Percentiles rank a stretch among this genome's conserved stretches.
Evolutionary conservation across 345 rosid species (phyloP).

Genomic region (Luvunga scandens): DNA sequence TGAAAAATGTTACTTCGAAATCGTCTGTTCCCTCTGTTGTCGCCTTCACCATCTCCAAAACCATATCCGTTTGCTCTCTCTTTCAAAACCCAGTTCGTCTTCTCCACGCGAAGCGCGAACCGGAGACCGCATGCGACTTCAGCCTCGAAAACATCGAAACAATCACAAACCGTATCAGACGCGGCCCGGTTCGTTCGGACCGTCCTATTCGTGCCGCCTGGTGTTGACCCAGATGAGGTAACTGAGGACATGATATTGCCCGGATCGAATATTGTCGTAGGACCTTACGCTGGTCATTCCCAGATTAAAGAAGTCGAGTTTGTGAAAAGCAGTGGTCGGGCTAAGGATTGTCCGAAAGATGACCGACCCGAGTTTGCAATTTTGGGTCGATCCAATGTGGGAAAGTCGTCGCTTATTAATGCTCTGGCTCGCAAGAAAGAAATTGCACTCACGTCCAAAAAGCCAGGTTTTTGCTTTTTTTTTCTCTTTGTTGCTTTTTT

Average conservation of each 20-base stretch:
- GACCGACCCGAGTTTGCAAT: conserved; percentile 86
- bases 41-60: background rate
- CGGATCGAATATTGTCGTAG: conserved; percentile 82
- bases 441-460: conserved; percentile 96
- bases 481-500: background rate
- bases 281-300: conserved; percentile 86
- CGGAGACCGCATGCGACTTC: conserved; percentile 18
- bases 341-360: conserved; percentile 85
- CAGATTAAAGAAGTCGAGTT: conserved; percentile 88
- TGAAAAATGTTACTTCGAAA: conserved; percentile 12
- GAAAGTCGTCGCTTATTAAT: conserved; percentile 92
- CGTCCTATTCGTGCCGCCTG: conserved; percentile 72
- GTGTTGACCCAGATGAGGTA: conserved; percentile 65
- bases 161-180: conserved; percentile 45
- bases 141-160: conserved; percentile 31
- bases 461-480: conserved; percentile 53
- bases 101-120: conserved; percentile 9
- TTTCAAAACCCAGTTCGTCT: conserved; percentile 4
- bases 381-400: conserved; percentile 90
- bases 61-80: conserved; percentile 1
- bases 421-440: conserved; percentile 79
- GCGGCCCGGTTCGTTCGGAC: conserved; percentile 34
- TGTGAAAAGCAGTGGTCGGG: conserved; percentile 81
- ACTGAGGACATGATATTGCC: conserved; percentile 72
- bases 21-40: conserved; percentile 16